Conservation (phyloP, 2,329 filamentous ascomycete species). For the Pezicula rhizophila region DNA sequence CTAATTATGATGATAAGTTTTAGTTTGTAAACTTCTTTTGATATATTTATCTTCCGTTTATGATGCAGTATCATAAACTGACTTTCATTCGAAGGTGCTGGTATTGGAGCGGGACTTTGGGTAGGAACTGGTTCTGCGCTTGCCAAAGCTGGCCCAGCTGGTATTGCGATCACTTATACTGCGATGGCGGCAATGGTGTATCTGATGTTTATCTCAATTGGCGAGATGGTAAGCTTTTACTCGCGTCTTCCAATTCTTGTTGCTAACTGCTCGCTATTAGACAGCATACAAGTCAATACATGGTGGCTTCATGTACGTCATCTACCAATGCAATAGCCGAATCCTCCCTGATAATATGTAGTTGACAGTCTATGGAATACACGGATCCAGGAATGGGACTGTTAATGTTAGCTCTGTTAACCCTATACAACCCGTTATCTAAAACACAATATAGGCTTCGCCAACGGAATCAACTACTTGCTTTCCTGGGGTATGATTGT, state of each 20-base stretch:
- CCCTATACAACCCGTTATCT: neutral
- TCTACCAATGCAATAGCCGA: neutral
- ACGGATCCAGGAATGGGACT: conserved; percentile 43
- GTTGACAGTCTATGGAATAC: conserved; percentile 49
- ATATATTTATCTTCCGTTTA: no score
- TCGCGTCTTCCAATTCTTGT: neutral
- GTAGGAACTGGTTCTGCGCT: conserved; percentile 30
- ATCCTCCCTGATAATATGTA: neutral
- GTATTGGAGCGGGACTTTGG: conserved; percentile 30
- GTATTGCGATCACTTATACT: neutral
- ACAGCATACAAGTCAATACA: conserved; percentile 43
- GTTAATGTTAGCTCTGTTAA: neutral
- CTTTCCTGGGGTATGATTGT: conserved; percentile 38
- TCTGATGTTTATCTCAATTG: neutral
- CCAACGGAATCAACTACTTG: conserved; percentile 44
- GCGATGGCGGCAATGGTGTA: neutral
- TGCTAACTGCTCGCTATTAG: neutral
- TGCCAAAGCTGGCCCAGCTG: conserved; percentile 13
- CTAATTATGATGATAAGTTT: conserved; percentile 34
- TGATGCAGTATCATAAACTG: neutral
- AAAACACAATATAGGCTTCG: conserved; percentile 31
- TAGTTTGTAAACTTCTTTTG: conserved; percentile 7
- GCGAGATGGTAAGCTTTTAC: neutral
- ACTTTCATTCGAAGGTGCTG: conserved; percentile 12
- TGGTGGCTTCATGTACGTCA: conserved; percentile 44